Percentiles rank a stretch among this genome's conserved stretches.
Evolutionary conservation across 2,329 filamentous ascomycete species (phyloP).

Genomic region (Aspergillus luchuensis): DNA sequence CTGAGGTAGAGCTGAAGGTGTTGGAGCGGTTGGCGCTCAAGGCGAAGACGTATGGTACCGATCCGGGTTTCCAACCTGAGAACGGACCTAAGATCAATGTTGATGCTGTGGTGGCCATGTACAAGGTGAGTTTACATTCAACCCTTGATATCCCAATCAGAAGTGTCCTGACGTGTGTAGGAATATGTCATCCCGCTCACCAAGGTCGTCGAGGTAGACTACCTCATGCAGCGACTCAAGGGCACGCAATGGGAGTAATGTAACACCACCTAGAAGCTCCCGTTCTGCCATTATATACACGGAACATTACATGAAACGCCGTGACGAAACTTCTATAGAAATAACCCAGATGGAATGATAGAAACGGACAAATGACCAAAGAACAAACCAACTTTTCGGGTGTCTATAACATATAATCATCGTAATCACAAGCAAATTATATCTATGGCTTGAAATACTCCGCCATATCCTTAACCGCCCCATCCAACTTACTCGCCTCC

Average conservation of each 20-base stretch:
- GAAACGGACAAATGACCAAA: conserved; percentile 1
- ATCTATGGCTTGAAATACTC: conserved; percentile 61
- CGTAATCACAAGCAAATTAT: neutral
- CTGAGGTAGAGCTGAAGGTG: conserved; percentile 86
- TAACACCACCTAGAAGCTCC: too few species aligned
- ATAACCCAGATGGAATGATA: neutral
- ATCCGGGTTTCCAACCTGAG: conserved; percentile 66
- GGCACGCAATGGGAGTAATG: conserved; percentile 51
- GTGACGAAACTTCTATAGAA: conserved; percentile 7
- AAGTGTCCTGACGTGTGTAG: conserved; percentile 25
- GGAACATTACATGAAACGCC: neutral
- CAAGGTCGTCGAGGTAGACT: conserved; percentile 98
- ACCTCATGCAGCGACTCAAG: conserved; percentile 87
- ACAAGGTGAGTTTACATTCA: conserved; percentile 65
- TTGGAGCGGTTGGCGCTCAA: conserved; percentile 84
- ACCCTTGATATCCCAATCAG: too few species aligned
- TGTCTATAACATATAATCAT: conserved; percentile 9
- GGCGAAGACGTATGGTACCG: conserved; percentile 89
- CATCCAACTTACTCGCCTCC: conserved; percentile 74
- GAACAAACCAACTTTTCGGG: conserved; percentile 7
- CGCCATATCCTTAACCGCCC: conserved; percentile 72
- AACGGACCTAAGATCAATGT: conserved; percentile 76
- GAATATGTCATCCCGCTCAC: conserved; percentile 92
- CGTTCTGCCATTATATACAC: neutral
- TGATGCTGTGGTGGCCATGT: conserved; percentile 87